These are phyloP conservation scores for Yamadazyma akitaensis DNA, from an alignment of 805 yeast genomes.

Conservation along the genomic window DNA sequence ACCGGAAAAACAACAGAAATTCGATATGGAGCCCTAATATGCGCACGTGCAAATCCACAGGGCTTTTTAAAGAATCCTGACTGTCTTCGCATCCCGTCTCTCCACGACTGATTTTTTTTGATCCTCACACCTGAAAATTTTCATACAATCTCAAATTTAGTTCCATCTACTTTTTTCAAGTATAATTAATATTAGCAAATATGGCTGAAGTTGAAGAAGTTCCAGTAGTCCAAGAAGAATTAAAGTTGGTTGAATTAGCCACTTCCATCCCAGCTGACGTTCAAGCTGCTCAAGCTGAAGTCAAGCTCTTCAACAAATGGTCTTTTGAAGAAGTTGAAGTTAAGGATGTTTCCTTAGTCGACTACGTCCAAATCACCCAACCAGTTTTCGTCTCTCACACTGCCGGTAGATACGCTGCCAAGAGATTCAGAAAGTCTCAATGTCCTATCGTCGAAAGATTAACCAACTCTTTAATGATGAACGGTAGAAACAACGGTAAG, in stretches of 20 bases:
- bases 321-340: constrained; percentile 96
- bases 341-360: constrained; percentile 96
- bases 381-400: constrained; percentile 99
- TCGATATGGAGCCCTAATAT: neutral
- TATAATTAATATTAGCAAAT: constrained; percentile 24
- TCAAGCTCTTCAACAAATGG: constrained; percentile 99
- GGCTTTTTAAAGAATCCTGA: neutral
- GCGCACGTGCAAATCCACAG: neutral
- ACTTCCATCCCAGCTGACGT: constrained; percentile 96
- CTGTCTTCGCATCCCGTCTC: neutral
- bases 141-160: constrained; percentile 4
- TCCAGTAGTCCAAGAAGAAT: constrained; percentile 82
- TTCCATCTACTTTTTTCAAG: constrained; percentile 2
- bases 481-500: constrained; percentile 99
- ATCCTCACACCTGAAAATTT: constrained; percentile 7
- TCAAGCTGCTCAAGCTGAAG: constrained; percentile 92
- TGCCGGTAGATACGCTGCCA: constrained; percentile 99
- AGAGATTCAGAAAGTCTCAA: constrained; percentile 99
- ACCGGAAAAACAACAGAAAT: too few species aligned
- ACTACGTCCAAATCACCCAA: constrained; percentile 96
- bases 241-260: constrained; percentile 81
- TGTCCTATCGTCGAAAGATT: constrained; percentile 99
- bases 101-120: constrained; percentile 1
- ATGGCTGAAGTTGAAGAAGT: constrained; percentile 84
- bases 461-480: constrained; percentile 99